Evolutionary conservation across 441 rosid genomes (phyloP).

Genomic region (Pelargonium australe): DNA sequence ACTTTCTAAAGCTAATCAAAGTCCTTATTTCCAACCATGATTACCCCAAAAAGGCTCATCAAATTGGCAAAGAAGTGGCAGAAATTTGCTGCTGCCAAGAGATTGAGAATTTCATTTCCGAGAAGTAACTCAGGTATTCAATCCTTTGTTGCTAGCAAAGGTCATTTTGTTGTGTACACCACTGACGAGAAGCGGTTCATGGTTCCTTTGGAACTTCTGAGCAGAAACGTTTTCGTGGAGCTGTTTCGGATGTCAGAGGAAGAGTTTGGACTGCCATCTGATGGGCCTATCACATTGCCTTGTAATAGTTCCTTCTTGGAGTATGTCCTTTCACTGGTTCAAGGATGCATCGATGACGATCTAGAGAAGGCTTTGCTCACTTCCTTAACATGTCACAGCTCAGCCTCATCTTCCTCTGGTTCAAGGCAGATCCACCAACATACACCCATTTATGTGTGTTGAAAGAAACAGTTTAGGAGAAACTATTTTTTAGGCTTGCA

Average conservation of each 20-base stretch:
- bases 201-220: conserved; percentile 17
- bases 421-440: conserved; percentile 9
- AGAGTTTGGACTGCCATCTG: conserved; percentile 22
- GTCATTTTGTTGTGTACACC: conserved; percentile 18
- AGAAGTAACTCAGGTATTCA: too few species aligned
- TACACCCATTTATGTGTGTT: not conserved
- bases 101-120: not conserved
- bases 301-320: conserved; percentile 17
- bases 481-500: not conserved
- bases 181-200: conserved; percentile 12
- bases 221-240: conserved; percentile 5
- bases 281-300: conserved; percentile 17
- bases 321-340: conserved; percentile 10
- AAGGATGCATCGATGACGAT: conserved; percentile 1
- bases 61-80: conserved; percentile 15
- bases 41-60: conserved; percentile 9
- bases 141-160: conserved; percentile 1
- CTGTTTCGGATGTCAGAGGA: conserved; percentile 20
- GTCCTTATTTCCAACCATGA: conserved; percentile 2
- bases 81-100: not conserved
- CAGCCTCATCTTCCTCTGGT: not conserved
- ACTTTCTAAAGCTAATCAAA: not conserved
- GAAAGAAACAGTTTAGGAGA: not conserved
- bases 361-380: conserved; percentile 18
- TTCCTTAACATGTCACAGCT: conserved; percentile 7